A percentile compares a stretch with the other conserved stretches of the same genome.
phyloP scores from a whole-genome alignment of 2,329 filamentous ascomycete genomes.

The Scytalidium sp. region DNA sequence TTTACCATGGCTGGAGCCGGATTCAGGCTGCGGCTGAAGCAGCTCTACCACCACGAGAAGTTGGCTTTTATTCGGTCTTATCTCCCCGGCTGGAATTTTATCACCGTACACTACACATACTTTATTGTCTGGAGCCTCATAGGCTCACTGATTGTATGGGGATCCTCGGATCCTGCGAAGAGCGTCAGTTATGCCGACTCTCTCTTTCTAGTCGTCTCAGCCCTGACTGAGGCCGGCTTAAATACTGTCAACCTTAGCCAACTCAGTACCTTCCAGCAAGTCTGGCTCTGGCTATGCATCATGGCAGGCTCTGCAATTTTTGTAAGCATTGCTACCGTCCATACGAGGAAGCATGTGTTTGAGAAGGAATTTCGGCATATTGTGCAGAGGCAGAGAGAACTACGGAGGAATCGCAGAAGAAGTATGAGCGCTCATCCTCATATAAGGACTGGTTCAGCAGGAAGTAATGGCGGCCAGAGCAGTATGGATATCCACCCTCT shows the following conservation, averaged over 20 bases:
- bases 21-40: neutral
- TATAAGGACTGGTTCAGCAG: neutral
- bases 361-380: conserved; percentile 57
- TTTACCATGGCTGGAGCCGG: neutral
- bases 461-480: neutral
- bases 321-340: conserved; percentile 62
- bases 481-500: neutral
- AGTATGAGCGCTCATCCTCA: conserved; percentile 3
- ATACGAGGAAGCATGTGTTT: conserved; percentile 59
- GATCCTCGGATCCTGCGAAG: conserved; percentile 45
- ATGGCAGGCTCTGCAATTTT: conserved; percentile 65
- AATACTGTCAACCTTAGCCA: conserved; percentile 64
- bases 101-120: conserved; percentile 65
- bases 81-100: conserved; percentile 48
- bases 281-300: conserved; percentile 62
- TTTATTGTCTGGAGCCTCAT: conserved; percentile 56
- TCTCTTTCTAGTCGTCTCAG: conserved; percentile 64
- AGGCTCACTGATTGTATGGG: conserved; percentile 60
- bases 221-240: conserved; percentile 65
- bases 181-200: conserved; percentile 60
- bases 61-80: conserved; percentile 3
- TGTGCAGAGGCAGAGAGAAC: conserved; percentile 37
- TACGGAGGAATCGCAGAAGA: conserved; percentile 6
- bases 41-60: neutral
- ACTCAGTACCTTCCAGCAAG: conserved; percentile 67